Conservation (phyloP, 75 land plant species). For the Pinus albicaulis region DNA sequence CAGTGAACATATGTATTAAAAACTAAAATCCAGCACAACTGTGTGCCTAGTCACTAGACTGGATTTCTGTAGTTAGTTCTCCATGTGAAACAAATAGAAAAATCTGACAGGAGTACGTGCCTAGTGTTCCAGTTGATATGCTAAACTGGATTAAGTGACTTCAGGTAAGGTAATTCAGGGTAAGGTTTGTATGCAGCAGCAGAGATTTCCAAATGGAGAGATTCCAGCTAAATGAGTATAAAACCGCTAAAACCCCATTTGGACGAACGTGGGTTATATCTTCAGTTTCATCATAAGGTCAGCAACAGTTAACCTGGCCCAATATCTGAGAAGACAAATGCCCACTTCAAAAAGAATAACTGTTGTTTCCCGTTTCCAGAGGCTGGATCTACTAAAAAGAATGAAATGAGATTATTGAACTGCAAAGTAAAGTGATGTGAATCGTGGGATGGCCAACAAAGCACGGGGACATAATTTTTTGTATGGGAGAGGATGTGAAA, state of each 20-base stretch:
- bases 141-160: too few species aligned
- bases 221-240: background rate
- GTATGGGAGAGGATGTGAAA: background rate
- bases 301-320: background rate
- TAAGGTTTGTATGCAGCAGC: background rate
- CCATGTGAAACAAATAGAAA: background rate
- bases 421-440: background rate
- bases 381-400: too few species aligned
- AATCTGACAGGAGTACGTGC: too few species aligned
- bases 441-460: too few species aligned
- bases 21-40: too few species aligned
- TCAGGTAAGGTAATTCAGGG: background rate
- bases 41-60: background rate
- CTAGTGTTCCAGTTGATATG: too few species aligned
- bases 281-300: background rate
- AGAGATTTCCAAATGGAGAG: background rate
- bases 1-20: too few species aligned
- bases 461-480: too few species aligned
- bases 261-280: background rate
- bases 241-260: background rate
- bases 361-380: too few species aligned
- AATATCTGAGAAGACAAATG: background rate
- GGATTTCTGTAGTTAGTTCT: background rate
- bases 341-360: background rate
- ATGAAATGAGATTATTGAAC: background rate